Percentiles rank a stretch among this genome's conserved stretches.
Evolutionary conservation across 2,329 filamentous ascomycete species (phyloP).

Genomic region (Penicillium vulpinum): DNA sequence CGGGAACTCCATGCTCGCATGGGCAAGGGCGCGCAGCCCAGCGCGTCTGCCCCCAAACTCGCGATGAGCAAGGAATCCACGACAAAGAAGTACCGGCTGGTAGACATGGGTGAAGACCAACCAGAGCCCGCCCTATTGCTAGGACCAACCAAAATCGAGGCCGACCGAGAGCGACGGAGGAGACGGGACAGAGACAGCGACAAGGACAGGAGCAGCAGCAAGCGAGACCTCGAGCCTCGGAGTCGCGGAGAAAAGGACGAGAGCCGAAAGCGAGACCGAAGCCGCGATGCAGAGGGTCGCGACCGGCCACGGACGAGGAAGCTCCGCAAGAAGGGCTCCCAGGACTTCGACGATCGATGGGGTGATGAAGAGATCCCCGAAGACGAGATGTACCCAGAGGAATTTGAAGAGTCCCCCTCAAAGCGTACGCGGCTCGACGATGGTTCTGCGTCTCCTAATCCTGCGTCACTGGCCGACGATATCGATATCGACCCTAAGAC

Average conservation of each 20-base stretch:
- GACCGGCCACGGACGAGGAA: conserved; percentile 53
- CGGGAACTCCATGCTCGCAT: conserved; percentile 46
- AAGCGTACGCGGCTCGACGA: conserved; percentile 71
- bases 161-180: conserved; percentile 35
- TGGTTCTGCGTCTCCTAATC: conserved; percentile 38
- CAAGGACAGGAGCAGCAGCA: conserved; percentile 24
- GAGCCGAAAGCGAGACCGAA: conserved; percentile 41
- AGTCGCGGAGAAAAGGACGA: conserved; percentile 38
- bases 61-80: conserved; percentile 30
- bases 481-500: conserved; percentile 58
- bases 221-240: conserved; percentile 19
- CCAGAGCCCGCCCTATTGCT: conserved; percentile 30
- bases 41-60: conserved; percentile 10
- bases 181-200: conserved; percentile 24
- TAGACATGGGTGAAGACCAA: conserved; percentile 56
- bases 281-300: conserved; percentile 36
- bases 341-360: conserved; percentile 75
- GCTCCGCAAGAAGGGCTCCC: conserved; percentile 50
- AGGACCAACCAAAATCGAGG: conserved; percentile 37
- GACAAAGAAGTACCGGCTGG: conserved; percentile 55
- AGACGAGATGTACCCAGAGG: conserved; percentile 45
- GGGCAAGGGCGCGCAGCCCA: conserved; percentile 23
- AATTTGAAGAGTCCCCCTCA: conserved; percentile 67
- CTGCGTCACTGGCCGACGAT: conserved; percentile 44
- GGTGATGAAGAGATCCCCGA: conserved; percentile 66